Evolutionary conservation across 1,284 basidiomycete species (phyloP).

Genomic region (Marasmius tenuissimus): DNA sequence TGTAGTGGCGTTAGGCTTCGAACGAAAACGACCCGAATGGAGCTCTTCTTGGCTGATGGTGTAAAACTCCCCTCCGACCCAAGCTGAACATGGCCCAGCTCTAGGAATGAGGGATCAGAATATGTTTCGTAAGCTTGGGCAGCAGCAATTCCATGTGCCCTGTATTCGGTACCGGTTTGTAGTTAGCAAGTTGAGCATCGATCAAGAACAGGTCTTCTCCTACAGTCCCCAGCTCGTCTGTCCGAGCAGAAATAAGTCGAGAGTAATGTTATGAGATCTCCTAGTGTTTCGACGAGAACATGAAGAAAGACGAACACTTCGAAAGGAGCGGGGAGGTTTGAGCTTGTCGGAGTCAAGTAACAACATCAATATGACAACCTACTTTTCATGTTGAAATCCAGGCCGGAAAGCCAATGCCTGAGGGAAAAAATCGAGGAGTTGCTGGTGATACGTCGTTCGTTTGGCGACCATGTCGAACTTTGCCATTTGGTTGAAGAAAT

Average conservation of each 20-base stretch:
- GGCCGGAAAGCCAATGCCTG: neutral
- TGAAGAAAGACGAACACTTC: neutral
- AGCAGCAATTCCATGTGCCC: neutral
- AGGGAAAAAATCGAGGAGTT: neutral
- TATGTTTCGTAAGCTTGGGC: neutral
- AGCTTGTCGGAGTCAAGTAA: neutral
- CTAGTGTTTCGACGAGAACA: neutral
- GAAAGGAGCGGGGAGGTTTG: neutral
- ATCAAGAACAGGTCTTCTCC: neutral
- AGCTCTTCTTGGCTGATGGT: neutral
- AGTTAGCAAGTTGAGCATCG: too few species aligned
- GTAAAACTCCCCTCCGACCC: neutral
- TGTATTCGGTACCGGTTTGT: neutral
- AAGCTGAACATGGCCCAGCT: neutral
- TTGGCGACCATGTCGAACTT: constrained; percentile 2
- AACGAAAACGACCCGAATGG: neutral
- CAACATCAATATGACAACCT: neutral
- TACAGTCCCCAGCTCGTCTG: neutral
- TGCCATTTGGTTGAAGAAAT: constrained; percentile 3
- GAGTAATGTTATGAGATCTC: neutral
- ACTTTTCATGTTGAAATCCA: neutral
- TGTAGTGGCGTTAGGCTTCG: neutral
- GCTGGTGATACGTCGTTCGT: constrained; percentile 1
- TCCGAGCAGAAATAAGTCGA: neutral
- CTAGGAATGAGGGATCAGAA: neutral